Base-by-base conservation (phyloP, 345 rosid genomes). In the Physaria fendleri region DNA sequence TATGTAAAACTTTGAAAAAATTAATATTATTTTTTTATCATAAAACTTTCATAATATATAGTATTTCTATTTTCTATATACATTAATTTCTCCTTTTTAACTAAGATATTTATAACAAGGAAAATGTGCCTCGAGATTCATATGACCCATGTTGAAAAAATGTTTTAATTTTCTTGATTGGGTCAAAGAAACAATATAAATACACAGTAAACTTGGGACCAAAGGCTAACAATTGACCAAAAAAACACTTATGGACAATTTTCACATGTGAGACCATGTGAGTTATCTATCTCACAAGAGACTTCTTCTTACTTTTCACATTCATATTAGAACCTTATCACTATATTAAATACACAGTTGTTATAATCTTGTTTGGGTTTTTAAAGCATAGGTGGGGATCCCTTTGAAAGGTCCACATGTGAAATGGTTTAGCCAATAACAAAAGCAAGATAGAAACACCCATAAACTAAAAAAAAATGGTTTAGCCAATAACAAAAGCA, bases 241-340 rank as follows among this genome's bases (percentile, higher is more conserved):
- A 53, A 9, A 41, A 62, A 55, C 63, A 69, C 29, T 53, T 46
- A 69, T 47, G 63, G 49, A 61, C 68, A 50, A 62, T 55, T 47
- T 24, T 47, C 74, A 69, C 69, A 55, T 69, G 74, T 39, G 46
- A 30, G 46, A 30, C 66, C 74, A 69, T 62, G 74, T 69, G 74
- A 56, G 46, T 40, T 62, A 51, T 23, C 25, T 69, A 46, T 46
- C 43, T n/a, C 68, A 53, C 56, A 54, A 16, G 51, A 62, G 69
- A 62, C 51, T 55, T 54, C 57, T 14, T 55, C 41, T 68, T 55
- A 68, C 56, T 34, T 10, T 69, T 46, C 68, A 37, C 51, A 54
- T 38, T 37, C 51, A 38, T n/a, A 1, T 39, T 38, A 20, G 9
- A 28, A 68, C 25, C 46, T 14, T 33, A 18, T 24, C 54, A 50